Evolutionary conservation across 139 green algal genomes (phyloP), one percentile per base, ranked within the genome.

Genomic region (Tetradesmus obliquus): DNA sequence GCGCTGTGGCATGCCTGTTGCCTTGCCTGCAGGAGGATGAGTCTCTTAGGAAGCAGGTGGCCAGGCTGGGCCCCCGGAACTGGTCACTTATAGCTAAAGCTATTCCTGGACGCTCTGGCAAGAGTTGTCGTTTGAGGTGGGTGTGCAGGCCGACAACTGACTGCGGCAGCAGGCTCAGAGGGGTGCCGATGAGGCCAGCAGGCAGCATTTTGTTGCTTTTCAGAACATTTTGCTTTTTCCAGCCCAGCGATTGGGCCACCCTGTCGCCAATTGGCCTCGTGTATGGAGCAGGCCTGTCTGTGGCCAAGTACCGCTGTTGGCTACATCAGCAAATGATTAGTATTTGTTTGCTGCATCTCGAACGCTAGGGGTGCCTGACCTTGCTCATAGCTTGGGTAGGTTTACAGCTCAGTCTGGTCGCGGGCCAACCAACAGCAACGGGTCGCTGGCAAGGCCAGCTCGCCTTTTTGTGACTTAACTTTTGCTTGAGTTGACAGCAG

Each of bases 21-120:
- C 79, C 20, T 51, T 12, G 2, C 24, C 7, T 45, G 62, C 95
- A 98, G 96, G 96, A 98, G 90, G 96, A 98, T 74, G 91, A 95
- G 13, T 55, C 95, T 32, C 92, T 98, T 53, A 87, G 91, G 3
- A 69, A 88, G 10, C 84, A 96, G 1, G 96, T 98, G 8, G 66
- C 79, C 13, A 93, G 95, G 69, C 95, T 96, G 45, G 97, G 97
- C 2, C 86, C 95, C 13, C 94, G 94, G 12, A 98, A 96, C 81
- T 97, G 95, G 95, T 94, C 89, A 10, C 82, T 94, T 24, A 95
- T 97, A 54, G 95, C 95, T 17, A 81, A 93, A 3, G 92, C 90
- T 45, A 95, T 97, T 79, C 92, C 95, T 17, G 95, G 95, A 1
- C 85, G 95, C 19, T 93, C 88, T 17, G 94, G 93, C 79, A 97